Base-by-base conservation (phyloP, 805 yeast genomes). In the Kodamaea fukazawae region DNA sequence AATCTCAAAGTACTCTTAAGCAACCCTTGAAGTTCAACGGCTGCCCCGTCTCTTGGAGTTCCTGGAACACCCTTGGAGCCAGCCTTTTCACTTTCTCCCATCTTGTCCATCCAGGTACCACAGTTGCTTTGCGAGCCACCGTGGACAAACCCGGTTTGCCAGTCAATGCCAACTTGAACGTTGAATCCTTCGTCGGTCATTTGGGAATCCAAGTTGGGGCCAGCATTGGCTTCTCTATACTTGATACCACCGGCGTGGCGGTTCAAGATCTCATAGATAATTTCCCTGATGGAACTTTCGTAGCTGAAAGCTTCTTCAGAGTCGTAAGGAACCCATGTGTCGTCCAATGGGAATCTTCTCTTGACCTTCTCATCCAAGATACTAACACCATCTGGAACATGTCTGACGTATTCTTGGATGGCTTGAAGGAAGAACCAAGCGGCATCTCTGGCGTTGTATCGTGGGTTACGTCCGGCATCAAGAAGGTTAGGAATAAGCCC, bases 71-170 rank as follows among this genome's bases (percentile, higher is more conserved):
- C 99, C 50, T 83, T 85, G 43, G 79, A 82, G 1, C 84, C 83
- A 0, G 98, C 96, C 41, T 64, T 71, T 26, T 62, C 79, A 54
- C 96, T 86, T 65, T 93, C 98, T 17, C 99, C 99, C 98, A 91
- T 91, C 65, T 91, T 91, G 64, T 91, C 99, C 96, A 90, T 91
- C 99, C 99, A 91, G 0, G 99, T 93, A 15, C 99, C 99, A 67
- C 99, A 91, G 58, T 91, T 91, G 59, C 65, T 78, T 60, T 86
- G 96, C 35, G 86, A 86, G 2, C 99, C 98, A 33, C 98, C 99
- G 59, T 79, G 84, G 3, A 90, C 68, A 22, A 93, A 65, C 1
- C 99, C 99, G 9, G 86, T 89, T 0, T 67, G 54, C 97, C 97
- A 91, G 58, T 91, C 97, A 32, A 90, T 88, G 42, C 64, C 53